Base-by-base conservation (phyloP, 345 rosid species). In the Salix dunnii region DNA sequence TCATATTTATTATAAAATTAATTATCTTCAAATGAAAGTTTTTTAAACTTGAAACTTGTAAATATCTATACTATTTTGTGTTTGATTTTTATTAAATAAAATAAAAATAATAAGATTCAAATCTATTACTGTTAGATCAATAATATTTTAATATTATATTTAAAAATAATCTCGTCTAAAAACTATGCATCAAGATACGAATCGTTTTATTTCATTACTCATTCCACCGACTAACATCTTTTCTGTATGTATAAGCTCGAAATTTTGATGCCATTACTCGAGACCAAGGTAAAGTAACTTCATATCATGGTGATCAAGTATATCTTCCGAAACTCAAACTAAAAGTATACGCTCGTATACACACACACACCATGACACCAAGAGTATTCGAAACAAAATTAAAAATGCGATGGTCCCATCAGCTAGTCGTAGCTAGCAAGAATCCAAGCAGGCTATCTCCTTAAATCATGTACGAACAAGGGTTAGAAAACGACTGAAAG, bases 1-100 rank as follows among this genome's bases (percentile, higher is more conserved):
- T 35, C 7, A 35, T n/a, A n/a, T n/a, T n/a, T n/a, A n/a, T n/a
- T n/a, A n/a, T n/a, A n/a, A n/a, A n/a, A n/a, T n/a, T n/a, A n/a
- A n/a, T n/a, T n/a, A n/a, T n/a, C n/a, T n/a, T n/a, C 6, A 4
- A 33, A 33, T 33, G 4, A 33, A 4, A 0, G 0, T 5, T 5
- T 33, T 33, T 33, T 33, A 1, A 6, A 33, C 1, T 33, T 33
- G 0, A 33, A 33, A 5, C 6, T 33, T 33, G 1, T 3, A 33
- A 0, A 33, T 0, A 33, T 0, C 4, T 4, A 33, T 0, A 5
- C 0, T 33, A 33, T 5, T 0, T 33, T 33, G 1, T 3, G 4
- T 5, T 31, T 31, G 5, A 31, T 31, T 31, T 31, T 31, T 31
- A 31, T 31, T 0, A 4, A 31, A 31, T 31, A 31, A 0, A 31